These are phyloP conservation scores for Sicyos edulis DNA, from an alignment of 306 rosid genomes.

Conservation along the genomic window DNA sequence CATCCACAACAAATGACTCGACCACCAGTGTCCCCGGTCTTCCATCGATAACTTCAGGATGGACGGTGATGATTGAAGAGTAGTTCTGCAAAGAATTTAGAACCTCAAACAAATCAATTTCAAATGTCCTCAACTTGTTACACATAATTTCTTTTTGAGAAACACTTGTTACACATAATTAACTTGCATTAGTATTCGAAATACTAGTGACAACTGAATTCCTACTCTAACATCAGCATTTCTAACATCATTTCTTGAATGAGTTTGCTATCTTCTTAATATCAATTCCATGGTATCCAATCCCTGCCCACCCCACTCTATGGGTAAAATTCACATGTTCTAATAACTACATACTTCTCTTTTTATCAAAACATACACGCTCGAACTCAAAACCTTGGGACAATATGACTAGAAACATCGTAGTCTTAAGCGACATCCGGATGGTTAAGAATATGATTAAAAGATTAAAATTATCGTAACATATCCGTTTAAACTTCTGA, in stretches of 20 bases:
- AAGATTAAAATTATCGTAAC: background rate
- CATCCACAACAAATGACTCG: slow-evolving; percentile 18
- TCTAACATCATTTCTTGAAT: background rate
- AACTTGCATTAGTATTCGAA: slow-evolving; percentile 7
- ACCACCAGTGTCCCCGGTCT: slow-evolving; percentile 22
- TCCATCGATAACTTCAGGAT: slow-evolving; percentile 21
- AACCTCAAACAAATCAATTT: background rate
- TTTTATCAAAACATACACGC: background rate
- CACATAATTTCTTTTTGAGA: too few relatives aligned
- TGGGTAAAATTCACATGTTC: background rate
- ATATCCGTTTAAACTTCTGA: too few relatives aligned
- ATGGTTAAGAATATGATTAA: background rate
- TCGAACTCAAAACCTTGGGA: background rate
- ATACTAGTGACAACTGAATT: background rate
- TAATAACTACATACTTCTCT: background rate
- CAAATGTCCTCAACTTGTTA: background rate
- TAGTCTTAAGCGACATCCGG: background rate
- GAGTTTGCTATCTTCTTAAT: too few relatives aligned
- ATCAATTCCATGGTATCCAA: too few relatives aligned
- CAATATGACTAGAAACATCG: background rate
- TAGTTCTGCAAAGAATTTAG: slow-evolving; percentile 18
- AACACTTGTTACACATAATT: background rate
- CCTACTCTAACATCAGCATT: background rate
- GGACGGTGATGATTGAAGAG: slow-evolving; percentile 23
- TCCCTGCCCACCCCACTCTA: background rate